These are phyloP conservation scores for Casuarina cunninghamiana DNA, from an alignment of 306 rosid species.

Conservation along the genomic window DNA sequence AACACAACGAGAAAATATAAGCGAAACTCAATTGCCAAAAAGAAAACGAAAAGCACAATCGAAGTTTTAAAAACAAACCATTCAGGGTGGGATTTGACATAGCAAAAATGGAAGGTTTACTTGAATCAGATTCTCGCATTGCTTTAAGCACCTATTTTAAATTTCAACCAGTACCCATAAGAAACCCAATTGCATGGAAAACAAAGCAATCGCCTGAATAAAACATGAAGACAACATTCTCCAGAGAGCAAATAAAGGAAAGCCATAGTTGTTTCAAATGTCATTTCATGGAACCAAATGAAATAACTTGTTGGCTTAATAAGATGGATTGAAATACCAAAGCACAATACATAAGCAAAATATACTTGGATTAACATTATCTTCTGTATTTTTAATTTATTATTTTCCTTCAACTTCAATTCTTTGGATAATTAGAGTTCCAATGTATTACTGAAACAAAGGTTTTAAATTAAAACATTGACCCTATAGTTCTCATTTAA, in stretches of 20 bases:
- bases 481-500: no score
- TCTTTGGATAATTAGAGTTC: no score
- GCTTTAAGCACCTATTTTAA: slow-evolving; percentile 83
- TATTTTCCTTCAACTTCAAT: no score
- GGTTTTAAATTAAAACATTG: no score
- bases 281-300: neutral
- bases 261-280: neutral
- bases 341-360: neutral
- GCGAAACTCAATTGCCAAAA: slow-evolving; percentile 22
- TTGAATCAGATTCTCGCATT: slow-evolving; percentile 88
- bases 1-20: slow-evolving; percentile 18
- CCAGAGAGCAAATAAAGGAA: neutral
- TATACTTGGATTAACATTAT: neutral
- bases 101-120: slow-evolving; percentile 95
- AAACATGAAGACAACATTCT: neutral
- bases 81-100: slow-evolving; percentile 99
- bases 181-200: slow-evolving; percentile 17
- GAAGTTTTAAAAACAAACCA: slow-evolving; percentile 66
- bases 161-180: slow-evolving; percentile 28
- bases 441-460: no score
- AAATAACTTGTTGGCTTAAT: neutral
- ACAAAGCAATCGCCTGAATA: neutral
- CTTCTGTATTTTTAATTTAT: no score
- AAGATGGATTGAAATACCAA: neutral
- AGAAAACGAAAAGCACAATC: slow-evolving; percentile 30